A percentile compares a stretch with the other conserved stretches of the same genome.
Conservation (phyloP, 1,284 basidiomycete genomes). For the Cystobasidium sp. region DNA sequence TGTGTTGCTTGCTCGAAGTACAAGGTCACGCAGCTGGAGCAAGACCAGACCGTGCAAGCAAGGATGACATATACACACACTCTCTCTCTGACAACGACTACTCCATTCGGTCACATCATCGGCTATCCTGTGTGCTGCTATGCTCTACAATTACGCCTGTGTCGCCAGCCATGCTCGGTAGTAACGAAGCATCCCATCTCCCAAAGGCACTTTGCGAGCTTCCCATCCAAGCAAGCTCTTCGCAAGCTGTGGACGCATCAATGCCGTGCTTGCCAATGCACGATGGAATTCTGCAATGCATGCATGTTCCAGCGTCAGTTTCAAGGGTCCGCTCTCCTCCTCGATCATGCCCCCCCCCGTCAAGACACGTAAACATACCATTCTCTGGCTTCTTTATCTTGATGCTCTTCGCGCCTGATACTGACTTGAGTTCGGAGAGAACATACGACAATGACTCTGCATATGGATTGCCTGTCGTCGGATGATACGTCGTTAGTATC, state of each 20-base stretch:
- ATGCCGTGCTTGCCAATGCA: constrained; percentile 46
- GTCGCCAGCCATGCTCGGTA: constrained; percentile 53
- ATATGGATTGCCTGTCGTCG: constrained; percentile 57
- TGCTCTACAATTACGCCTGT: constrained; percentile 2
- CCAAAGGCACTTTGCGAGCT: constrained; percentile 60
- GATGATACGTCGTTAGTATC: not conserved
- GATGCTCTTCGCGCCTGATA: constrained; percentile 58
- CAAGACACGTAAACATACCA: constrained; percentile 15
- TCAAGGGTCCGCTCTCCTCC: not conserved
- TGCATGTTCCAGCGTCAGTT: not conserved
- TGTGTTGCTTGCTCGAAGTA: not conserved
- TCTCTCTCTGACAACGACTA: no score
- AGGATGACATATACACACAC: no score
- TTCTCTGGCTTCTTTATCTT: constrained; percentile 47
- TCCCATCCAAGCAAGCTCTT: constrained; percentile 62
- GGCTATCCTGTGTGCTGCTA: no score
- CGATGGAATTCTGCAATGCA: constrained; percentile 54
- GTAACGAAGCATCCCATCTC: constrained; percentile 62
- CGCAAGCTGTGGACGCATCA: constrained; percentile 60
- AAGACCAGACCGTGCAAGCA: no score
- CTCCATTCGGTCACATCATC: no score
- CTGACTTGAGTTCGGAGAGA: constrained; percentile 59
- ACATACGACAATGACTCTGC: constrained; percentile 62
- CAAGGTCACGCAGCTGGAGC: no score
- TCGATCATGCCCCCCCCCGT: not conserved